These are phyloP conservation scores for Trypanosoma cruzi DNA, from an alignment of 208 protist species.

Conservation along the genomic window DNA sequence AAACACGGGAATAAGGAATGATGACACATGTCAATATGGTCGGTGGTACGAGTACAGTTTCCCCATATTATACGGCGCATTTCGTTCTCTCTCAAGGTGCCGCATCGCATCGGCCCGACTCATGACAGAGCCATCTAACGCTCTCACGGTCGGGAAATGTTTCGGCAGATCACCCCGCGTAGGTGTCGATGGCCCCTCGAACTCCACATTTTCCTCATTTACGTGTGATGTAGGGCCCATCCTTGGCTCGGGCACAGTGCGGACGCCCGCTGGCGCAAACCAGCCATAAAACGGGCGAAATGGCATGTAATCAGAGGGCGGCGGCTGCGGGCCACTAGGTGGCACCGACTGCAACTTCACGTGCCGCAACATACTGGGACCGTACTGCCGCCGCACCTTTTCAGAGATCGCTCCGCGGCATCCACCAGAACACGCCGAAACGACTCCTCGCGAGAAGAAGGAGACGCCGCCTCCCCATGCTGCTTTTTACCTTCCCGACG, in stretches of 20 bases:
- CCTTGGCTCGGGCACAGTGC: constrained; percentile 41
- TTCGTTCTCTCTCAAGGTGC: constrained; percentile 35
- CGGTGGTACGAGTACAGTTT: constrained; percentile 88
- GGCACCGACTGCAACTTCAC: constrained; percentile 23
- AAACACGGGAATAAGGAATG: background rate
- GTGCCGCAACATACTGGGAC: constrained; percentile 51
- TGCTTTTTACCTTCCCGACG: constrained; percentile 24
- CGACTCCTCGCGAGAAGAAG: constrained; percentile 48
- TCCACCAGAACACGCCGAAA: constrained; percentile 62
- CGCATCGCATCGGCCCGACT: constrained; percentile 8
- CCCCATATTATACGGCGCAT: constrained; percentile 75
- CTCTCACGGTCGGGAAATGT: constrained; percentile 13
- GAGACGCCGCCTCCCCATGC: background rate
- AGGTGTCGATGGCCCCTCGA: background rate
- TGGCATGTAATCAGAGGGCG: constrained; percentile 63
- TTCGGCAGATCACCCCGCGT: constrained; percentile 11
- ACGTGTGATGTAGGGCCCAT: constrained; percentile 35
- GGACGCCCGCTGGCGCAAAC: constrained; percentile 58
- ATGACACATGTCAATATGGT: constrained; percentile 48
- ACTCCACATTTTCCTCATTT: constrained; percentile 18
- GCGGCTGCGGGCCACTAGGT: constrained; percentile 25
- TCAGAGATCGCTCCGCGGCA: constrained; percentile 56
- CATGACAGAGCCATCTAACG: constrained; percentile 5
- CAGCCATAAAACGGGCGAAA: constrained; percentile 75
- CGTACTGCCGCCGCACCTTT: constrained; percentile 56